These are phyloP conservation scores for Dissophora globulifera DNA, from an alignment of 192 early-diverging fungal species.

Conservation along the genomic window DNA sequence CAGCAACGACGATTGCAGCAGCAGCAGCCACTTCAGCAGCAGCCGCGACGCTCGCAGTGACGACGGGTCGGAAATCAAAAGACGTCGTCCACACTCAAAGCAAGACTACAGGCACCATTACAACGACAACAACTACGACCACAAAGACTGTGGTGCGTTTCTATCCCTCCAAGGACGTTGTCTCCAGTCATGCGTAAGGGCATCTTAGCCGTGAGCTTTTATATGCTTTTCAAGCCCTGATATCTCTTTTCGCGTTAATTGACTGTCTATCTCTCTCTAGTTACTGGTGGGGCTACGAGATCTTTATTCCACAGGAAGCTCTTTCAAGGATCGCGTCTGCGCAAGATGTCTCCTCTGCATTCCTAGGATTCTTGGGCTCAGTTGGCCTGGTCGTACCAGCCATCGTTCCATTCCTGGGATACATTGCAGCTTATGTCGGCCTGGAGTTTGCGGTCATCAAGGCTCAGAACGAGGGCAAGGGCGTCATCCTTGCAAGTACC, in stretches of 20 bases:
- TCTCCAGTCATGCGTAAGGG: conserved; percentile 45
- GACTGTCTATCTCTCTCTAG: conserved; percentile 9
- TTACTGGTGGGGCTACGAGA: conserved; percentile 60
- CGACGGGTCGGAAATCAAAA: not conserved
- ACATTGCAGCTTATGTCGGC: conserved; percentile 58
- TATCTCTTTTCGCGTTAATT: too few species aligned
- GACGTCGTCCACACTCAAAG: not conserved
- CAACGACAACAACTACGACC: not conserved
- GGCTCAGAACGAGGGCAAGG: conserved; percentile 52
- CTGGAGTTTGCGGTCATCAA: conserved; percentile 57
- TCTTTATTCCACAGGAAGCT: conserved; percentile 53
- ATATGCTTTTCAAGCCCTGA: too few species aligned
- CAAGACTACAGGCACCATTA: not conserved
- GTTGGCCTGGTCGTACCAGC: conserved; percentile 48
- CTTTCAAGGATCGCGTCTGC: conserved; percentile 53
- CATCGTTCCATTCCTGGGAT: conserved; percentile 54
- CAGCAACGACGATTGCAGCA: conserved; percentile 42
- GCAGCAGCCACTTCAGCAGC: conserved; percentile 43
- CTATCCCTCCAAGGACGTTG: conserved; percentile 31
- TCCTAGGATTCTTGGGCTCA: conserved; percentile 52
- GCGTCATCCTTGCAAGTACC: conserved; percentile 55
- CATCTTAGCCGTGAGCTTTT: too few species aligned
- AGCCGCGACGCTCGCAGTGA: conserved; percentile 27
- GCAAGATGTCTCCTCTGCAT: conserved; percentile 50
- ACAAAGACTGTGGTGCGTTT: conserved; percentile 24